phyloP scores from a whole-genome alignment of 257 asterid genomes.

The Haberlea rhodopensis region DNA sequence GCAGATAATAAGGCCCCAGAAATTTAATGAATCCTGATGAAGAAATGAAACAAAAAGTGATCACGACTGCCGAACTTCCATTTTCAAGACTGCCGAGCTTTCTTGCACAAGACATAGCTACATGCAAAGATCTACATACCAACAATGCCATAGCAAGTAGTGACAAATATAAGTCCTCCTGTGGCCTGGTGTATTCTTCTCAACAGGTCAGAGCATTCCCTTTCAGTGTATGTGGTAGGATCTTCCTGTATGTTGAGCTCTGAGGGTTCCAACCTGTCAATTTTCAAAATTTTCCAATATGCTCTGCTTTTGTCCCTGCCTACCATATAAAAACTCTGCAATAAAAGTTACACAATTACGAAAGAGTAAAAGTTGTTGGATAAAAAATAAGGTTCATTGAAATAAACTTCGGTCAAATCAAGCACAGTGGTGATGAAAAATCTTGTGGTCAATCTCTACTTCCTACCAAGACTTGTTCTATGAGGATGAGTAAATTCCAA shows the following conservation, averaged over 20 bases:
- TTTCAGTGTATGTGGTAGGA: slow-evolving; percentile 67
- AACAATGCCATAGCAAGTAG: slow-evolving; percentile 93
- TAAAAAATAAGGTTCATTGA: neutral
- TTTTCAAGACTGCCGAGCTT: no score
- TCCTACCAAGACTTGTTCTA: neutral
- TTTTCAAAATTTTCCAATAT: slow-evolving; percentile 82
- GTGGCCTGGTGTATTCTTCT: slow-evolving; percentile 84
- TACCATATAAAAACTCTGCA: slow-evolving; percentile 85
- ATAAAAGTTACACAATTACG: slow-evolving; percentile 22
- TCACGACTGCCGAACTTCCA: slow-evolving; percentile 12
- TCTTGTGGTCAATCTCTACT: neutral
- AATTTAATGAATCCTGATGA: slow-evolving; percentile 83
- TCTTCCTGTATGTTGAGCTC: slow-evolving; percentile 87
- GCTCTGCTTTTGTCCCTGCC: slow-evolving; percentile 95
- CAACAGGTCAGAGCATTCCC: slow-evolving; percentile 87
- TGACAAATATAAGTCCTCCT: slow-evolving; percentile 88
- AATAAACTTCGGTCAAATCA: no score
- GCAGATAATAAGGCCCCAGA: slow-evolving; percentile 89
- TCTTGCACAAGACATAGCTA: slow-evolving; percentile 15
- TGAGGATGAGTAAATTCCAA: neutral
- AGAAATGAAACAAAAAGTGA: slow-evolving; percentile 24
- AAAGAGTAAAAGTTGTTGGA: neutral
- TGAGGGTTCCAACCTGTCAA: slow-evolving; percentile 74
- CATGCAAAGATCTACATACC: slow-evolving; percentile 48
- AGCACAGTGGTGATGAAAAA: neutral